Evolutionary conservation across 2,329 filamentous ascomycete species (phyloP).

Genomic region (Cladorrhinum sp.): DNA sequence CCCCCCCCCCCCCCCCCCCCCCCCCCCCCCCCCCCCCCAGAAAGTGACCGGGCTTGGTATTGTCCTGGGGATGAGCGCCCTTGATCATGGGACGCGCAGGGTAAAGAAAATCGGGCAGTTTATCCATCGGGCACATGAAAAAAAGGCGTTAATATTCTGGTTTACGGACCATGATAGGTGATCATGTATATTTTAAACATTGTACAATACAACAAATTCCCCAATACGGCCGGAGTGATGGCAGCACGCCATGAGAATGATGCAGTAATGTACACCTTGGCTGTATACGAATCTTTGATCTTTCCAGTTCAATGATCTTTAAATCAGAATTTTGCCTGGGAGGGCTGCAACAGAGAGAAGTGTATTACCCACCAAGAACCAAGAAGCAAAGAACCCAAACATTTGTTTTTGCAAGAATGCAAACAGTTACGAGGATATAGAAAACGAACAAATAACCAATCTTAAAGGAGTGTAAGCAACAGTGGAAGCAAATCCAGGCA

Average conservation of each 20-base stretch:
- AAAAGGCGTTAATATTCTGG: not conserved
- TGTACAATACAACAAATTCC: not conserved
- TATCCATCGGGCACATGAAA: not conserved
- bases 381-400: no score
- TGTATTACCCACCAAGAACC: no score
- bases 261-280: no score
- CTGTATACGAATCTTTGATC: no score
- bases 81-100: not conserved
- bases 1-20: no score
- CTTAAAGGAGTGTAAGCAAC: not conserved
- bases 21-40: no score
- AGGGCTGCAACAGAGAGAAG: no score
- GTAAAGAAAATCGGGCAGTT: not conserved
- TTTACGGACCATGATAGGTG: not conserved
- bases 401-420: no score
- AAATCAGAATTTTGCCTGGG: no score
- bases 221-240: not conserved
- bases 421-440: not conserved
- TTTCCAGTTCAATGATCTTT: no score
- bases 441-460: not conserved
- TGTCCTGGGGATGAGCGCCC: not conserved
- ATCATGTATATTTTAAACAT: not conserved
- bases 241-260: no score
- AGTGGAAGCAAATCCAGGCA: not conserved
- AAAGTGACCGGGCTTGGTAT: no score